A percentile compares a stretch with the other conserved stretches of the same genome.
Evolutionary conservation across 768 basidiomycete genomes (phyloP).

Genomic region (Neoboletus brunneissimus): DNA sequence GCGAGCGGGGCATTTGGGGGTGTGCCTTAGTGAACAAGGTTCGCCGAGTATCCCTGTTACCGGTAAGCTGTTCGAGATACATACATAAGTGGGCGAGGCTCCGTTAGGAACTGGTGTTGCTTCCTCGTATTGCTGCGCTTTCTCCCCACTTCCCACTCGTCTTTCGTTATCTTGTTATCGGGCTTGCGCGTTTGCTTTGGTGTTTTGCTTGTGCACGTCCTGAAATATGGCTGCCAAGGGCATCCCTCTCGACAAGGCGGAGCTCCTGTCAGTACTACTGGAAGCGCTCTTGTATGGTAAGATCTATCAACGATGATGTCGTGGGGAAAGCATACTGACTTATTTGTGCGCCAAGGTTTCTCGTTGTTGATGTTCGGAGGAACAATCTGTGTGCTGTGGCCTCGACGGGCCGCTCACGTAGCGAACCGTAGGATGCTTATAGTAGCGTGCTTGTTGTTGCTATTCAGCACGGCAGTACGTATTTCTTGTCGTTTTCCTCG

Average conservation of each 20-base stretch:
- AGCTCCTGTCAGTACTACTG: slow-evolving; percentile 17
- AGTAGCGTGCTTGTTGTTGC: no score
- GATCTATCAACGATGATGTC: background rate
- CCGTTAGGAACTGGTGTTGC: background rate
- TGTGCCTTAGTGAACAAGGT: background rate
- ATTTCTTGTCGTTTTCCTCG: no score
- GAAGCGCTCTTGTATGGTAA: slow-evolving; percentile 23
- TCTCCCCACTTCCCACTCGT: no score
- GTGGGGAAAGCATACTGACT: background rate
- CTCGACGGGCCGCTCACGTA: background rate
- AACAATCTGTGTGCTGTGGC: slow-evolving; percentile 27
- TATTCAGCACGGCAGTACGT: slow-evolving; percentile 32
- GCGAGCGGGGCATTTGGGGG: background rate
- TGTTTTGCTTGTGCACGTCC: background rate
- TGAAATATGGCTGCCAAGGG: background rate
- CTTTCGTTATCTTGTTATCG: background rate
- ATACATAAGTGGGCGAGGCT: background rate
- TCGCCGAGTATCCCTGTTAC: background rate
- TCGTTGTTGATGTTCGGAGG: slow-evolving; percentile 36
- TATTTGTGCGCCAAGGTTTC: slow-evolving; percentile 22
- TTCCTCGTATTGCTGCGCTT: background rate
- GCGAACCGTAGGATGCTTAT: slow-evolving; percentile 26
- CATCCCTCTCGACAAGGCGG: slow-evolving; percentile 21
- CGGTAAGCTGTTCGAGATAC: background rate
- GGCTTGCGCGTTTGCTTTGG: background rate